Conservation (phyloP, 202 grass and related monocot genomes). For the Panicum virgatum region DNA sequence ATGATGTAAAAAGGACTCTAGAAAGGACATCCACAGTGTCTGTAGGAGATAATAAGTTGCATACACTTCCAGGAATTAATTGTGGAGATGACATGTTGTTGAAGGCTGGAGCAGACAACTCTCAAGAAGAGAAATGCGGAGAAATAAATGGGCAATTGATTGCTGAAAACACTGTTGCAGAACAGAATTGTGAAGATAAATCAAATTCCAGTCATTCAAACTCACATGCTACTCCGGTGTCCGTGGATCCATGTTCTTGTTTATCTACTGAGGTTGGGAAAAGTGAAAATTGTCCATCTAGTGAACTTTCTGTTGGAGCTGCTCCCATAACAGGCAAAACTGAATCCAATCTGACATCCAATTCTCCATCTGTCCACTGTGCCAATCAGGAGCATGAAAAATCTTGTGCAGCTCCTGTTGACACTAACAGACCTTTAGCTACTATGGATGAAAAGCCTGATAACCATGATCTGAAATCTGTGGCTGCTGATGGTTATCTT, state of each 20-base stretch:
- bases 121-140: constrained; percentile 24
- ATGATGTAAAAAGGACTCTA: constrained; percentile 7
- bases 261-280: constrained; percentile 39
- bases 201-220: constrained; percentile 30
- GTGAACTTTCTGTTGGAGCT: constrained; percentile 38
- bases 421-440: constrained; percentile 11
- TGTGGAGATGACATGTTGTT: constrained; percentile 15
- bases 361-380: background rate
- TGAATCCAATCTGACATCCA: constrained; percentile 26
- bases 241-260: constrained; percentile 36
- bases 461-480: constrained; percentile 28
- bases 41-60: constrained; percentile 34
- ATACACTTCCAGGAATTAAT: constrained; percentile 19
- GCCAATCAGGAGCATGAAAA: constrained; percentile 21
- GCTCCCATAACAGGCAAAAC: background rate
- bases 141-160: constrained; percentile 25
- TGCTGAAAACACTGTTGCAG: constrained; percentile 33
- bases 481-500: constrained; percentile 6
- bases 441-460: constrained; percentile 29
- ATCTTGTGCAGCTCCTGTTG: background rate
- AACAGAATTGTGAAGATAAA: constrained; percentile 45
- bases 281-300: constrained; percentile 24
- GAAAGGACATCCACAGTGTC: constrained; percentile 27
- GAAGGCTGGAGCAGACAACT: constrained; percentile 30
- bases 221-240: constrained; percentile 29